Evolutionary conservation across 257 asterid genomes (phyloP).

Genomic region (Misopates orontium): DNA sequence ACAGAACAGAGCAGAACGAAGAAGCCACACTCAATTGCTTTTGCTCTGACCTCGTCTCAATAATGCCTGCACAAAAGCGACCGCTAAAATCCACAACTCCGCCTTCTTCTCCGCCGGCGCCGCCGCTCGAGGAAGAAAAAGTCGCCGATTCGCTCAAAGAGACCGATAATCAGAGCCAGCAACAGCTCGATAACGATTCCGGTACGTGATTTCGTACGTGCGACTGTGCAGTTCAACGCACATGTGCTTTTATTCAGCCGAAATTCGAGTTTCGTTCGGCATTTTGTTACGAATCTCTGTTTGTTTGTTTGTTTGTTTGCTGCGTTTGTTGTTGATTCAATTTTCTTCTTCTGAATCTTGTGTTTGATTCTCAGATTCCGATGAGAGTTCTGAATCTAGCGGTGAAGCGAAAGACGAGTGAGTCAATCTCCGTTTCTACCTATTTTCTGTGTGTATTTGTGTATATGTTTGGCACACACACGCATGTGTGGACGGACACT

Average conservation of each 20-base stretch:
- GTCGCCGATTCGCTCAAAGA: constrained; percentile 49
- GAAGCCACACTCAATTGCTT: constrained; percentile 35
- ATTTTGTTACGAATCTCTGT: constrained; percentile 33
- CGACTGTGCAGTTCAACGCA: constrained; percentile 27
- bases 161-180: constrained; percentile 48
- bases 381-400: constrained; percentile 55
- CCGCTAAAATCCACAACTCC: constrained; percentile 47
- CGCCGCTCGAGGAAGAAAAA: constrained; percentile 44
- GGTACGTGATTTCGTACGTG: constrained; percentile 40
- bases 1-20: too few relatives aligned
- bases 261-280: constrained; percentile 34
- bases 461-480: constrained; percentile 3
- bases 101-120: constrained; percentile 52
- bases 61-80: constrained; percentile 89
- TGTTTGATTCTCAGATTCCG: constrained; percentile 69
- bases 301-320: constrained; percentile 1
- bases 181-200: constrained; percentile 37
- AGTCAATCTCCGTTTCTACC: constrained; percentile 17
- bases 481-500: constrained; percentile 5
- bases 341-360: constrained; percentile 20
- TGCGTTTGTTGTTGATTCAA: background rate
- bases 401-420: constrained; percentile 75
- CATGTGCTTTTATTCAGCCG: constrained; percentile 30
- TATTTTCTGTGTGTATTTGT: constrained; percentile 20
- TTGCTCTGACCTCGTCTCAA: constrained; percentile 42